phyloP scores from a whole-genome alignment of 805 yeast species.

The Lachancea thermotolerans region DNA sequence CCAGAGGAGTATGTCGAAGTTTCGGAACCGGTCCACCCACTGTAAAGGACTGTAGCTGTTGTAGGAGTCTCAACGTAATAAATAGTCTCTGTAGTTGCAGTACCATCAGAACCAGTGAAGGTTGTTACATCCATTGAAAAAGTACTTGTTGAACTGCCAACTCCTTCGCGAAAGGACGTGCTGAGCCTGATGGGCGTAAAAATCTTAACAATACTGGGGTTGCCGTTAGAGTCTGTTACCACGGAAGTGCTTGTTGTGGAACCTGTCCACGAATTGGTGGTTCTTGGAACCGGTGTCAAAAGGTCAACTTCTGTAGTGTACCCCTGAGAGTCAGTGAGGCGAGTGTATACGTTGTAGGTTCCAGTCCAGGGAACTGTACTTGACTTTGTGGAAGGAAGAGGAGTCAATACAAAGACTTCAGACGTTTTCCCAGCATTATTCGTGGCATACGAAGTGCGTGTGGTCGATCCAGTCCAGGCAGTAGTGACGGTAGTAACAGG shows the following conservation, averaged over 20 bases:
- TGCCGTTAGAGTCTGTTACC: constrained; percentile 1
- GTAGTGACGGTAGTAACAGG: constrained; percentile 1
- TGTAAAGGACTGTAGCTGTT: no score
- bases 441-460: constrained; percentile 4
- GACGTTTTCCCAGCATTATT: constrained; percentile 4
- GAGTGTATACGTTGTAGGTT: not conserved
- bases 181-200: not conserved
- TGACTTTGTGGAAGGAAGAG: constrained; percentile 3
- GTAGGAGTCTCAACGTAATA: constrained; percentile 15
- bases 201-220: constrained; percentile 8
- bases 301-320: constrained; percentile 2
- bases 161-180: constrained; percentile 7
- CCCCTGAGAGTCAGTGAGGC: constrained; percentile 3
- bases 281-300: constrained; percentile 1
- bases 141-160: constrained; percentile 6
- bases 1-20: constrained; percentile 7
- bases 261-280: constrained; percentile 4
- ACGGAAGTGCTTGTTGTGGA: constrained; percentile 2
- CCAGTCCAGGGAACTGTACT: constrained; percentile 5
- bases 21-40: constrained; percentile 10
- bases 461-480: constrained; percentile 1
- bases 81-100: constrained; percentile 8
- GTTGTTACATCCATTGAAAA: constrained; percentile 3
- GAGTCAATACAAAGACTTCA: constrained; percentile 6
- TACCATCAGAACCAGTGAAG: constrained; percentile 9